Base-by-base conservation (phyloP, 2,329 filamentous ascomycete genomes). In the Aspergillus sp. region DNA sequence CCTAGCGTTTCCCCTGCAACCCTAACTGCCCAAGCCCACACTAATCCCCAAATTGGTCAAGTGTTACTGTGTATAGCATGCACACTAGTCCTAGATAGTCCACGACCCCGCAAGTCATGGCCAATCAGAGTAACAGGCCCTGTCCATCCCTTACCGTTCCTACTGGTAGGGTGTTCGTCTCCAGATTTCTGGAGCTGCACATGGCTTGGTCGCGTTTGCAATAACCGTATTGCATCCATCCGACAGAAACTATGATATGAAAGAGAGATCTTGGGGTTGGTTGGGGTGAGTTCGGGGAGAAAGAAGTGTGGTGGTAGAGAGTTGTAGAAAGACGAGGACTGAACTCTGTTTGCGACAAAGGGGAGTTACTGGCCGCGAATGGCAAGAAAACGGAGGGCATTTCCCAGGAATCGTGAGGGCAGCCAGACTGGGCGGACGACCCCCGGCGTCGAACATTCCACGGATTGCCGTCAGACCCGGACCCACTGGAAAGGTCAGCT, bases 361-460 rank as follows among this genome's bases (percentile, higher is more conserved):
- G 17, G n/a, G 41, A 17, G 9, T 17, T 43, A 17, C 10, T 12
- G 9, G 41, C 41, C 41, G 21, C 41, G 41, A 45, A 45, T 23
- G 19, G 41, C 10, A 45, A 17, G 41, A 43, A 19, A 21, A 19
- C 19, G 41, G 41, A 45, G 41, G 41, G 19, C 41, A 45, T 21
- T 13, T 45, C 41, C 41, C 41, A 43, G 41, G 7, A 49, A 25
- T 49, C 38, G 36, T 3, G 47, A 59, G 47, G 32, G 56, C 32
- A 49, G 51, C 28, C 38, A 43, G 53, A 57, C 28, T 17, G 28
- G 43, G 36, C 23, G 28, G 43, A 28, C 45, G 25, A 47, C 58
- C 56, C 58, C 48, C 57, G 61, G 58, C 48, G 60, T 66, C 58
- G 62, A 66, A 66, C 55, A 63, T 66, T 66, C 64, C 62, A 66